Evolutionary conservation across 2,329 filamentous ascomycete genomes (phyloP).

Genomic region (Ascochyta fabae): DNA sequence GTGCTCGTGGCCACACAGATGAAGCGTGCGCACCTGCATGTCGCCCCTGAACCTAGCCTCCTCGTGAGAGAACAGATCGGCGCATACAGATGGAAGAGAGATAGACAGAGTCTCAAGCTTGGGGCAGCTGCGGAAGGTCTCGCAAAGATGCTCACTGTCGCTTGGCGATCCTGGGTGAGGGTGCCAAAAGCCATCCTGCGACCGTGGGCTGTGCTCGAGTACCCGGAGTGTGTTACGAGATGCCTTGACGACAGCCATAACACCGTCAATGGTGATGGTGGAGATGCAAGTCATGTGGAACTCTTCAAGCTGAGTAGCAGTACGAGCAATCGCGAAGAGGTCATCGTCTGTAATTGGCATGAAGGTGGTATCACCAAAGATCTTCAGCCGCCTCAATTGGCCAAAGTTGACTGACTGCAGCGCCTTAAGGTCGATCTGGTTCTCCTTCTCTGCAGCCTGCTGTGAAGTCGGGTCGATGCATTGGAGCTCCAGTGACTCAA

Average conservation of each 20-base stretch:
- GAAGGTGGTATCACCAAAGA: constrained; percentile 61
- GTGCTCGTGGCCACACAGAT: constrained; percentile 53
- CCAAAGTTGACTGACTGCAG: constrained; percentile 59
- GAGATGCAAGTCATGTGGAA: constrained; percentile 62
- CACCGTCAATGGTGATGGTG: constrained; percentile 59
- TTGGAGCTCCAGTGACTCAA: constrained; percentile 60
- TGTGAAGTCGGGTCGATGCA: constrained; percentile 57
- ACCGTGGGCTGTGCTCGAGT: constrained; percentile 61
- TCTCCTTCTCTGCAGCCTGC: constrained; percentile 50
- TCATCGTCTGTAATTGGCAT: constrained; percentile 60
- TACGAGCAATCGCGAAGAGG: constrained; percentile 57
- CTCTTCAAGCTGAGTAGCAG: constrained; percentile 58
- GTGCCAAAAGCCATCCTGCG: constrained; percentile 59
- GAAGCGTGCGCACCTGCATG: constrained; percentile 57
- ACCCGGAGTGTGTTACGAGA: constrained; percentile 57
- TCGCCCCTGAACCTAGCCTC: constrained; percentile 56
- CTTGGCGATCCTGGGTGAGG: constrained; percentile 55
- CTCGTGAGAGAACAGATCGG: constrained; percentile 54
- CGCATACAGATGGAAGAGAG: constrained; percentile 57
- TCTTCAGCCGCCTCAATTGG: constrained; percentile 58
- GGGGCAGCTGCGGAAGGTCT: constrained; percentile 55
- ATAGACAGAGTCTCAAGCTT: constrained; percentile 57
- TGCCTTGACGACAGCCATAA: constrained; percentile 60
- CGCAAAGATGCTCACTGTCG: constrained; percentile 57
- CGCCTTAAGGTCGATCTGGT: constrained; percentile 53